Conservation (phyloP, 2,329 filamentous ascomycete species). For the Aspergillus pseudoterreus region DNA sequence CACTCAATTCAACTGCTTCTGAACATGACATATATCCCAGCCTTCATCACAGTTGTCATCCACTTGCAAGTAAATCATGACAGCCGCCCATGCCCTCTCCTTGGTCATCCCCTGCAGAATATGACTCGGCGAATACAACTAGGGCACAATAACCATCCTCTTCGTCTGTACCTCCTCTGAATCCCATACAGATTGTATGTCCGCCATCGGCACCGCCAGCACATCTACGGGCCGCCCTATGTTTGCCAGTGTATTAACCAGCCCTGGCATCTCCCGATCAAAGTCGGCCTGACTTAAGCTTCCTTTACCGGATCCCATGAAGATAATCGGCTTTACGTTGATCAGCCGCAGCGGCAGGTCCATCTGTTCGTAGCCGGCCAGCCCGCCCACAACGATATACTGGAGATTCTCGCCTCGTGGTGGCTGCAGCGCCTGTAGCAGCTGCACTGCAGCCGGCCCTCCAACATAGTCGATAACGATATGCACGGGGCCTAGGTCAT, state of each 20-base stretch:
- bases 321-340: conserved; percentile 2
- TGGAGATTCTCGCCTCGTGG: conserved; percentile 1
- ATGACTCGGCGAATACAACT: no score
- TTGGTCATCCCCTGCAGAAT: no score
- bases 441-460: neutral
- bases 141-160: neutral
- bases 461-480: conserved; percentile 4
- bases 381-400: neutral
- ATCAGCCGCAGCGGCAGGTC: neutral
- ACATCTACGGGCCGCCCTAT: neutral
- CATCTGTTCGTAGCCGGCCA: neutral
- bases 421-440: neutral
- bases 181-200: conserved; percentile 1
- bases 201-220: neutral
- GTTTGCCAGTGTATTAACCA: neutral
- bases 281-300: conserved; percentile 2
- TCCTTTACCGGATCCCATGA: conserved; percentile 2
- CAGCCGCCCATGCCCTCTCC: no score
- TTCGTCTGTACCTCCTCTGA: neutral
- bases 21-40: no score
- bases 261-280: neutral
- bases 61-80: no score
- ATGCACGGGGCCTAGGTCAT: neutral
- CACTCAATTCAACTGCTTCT: no score
- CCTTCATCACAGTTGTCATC: no score